Evolutionary conservation across 768 basidiomycete genomes (phyloP).

Genomic region (Hortiboletus campestris): DNA sequence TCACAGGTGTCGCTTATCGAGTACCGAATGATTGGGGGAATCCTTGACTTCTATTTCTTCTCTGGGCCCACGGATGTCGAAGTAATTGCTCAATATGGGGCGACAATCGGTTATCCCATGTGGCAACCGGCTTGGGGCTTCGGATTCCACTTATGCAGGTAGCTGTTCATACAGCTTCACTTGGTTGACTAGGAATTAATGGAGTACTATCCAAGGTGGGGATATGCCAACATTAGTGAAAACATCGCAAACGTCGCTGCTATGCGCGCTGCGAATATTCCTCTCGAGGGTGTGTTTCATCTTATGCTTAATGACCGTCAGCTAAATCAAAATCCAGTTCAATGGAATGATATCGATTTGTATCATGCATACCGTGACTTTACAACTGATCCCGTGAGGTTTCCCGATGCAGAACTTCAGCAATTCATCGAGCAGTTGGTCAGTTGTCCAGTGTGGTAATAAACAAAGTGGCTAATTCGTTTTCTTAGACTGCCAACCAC

Average conservation of each 20-base stretch:
- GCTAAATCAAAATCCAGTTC: slow-evolving; percentile 39
- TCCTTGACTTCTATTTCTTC: slow-evolving; percentile 77
- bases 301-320: not conserved
- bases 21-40: slow-evolving; percentile 73
- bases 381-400: slow-evolving; percentile 63
- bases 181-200: not conserved
- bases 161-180: not conserved
- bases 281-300: slow-evolving; percentile 59
- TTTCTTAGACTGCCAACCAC: slow-evolving; percentile 22
- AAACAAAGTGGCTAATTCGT: slow-evolving; percentile 1
- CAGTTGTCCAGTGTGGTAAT: slow-evolving; percentile 18
- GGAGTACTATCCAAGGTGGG: slow-evolving; percentile 33
- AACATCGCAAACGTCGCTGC: slow-evolving; percentile 51
- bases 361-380: slow-evolving; percentile 70
- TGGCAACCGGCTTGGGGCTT: slow-evolving; percentile 77
- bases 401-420: slow-evolving; percentile 52
- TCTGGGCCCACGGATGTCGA: slow-evolving; percentile 47
- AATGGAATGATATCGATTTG: slow-evolving; percentile 80
- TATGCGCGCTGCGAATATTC: slow-evolving; percentile 69
- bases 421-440: slow-evolving; percentile 58
- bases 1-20: slow-evolving; percentile 62
- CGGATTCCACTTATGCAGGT: slow-evolving; percentile 75
- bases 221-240: slow-evolving; percentile 52
- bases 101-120: slow-evolving; percentile 62
- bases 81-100: slow-evolving; percentile 73